Percentiles rank a stretch among this genome's conserved stretches.
phyloP scores from a whole-genome alignment of 192 early-diverging fungal genomes.

The Podila epigama region DNA sequence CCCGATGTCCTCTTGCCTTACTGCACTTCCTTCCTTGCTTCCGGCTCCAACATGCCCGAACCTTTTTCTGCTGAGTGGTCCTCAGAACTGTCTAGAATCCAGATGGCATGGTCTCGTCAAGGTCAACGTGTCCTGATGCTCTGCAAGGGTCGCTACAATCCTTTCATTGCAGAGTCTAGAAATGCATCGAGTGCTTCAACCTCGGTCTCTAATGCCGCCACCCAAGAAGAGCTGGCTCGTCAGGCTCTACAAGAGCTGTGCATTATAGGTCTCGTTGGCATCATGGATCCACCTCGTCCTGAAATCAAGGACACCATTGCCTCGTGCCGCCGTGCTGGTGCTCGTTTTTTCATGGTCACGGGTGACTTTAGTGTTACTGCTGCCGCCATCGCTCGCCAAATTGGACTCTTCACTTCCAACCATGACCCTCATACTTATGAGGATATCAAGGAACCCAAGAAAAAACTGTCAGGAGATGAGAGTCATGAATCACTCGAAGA shows the following conservation, averaged over 20 bases:
- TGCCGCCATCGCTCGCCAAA: slow-evolving; percentile 77
- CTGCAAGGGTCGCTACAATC: slow-evolving; percentile 26
- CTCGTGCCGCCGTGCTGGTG: slow-evolving; percentile 67
- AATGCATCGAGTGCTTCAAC: not conserved
- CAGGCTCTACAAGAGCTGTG: slow-evolving; percentile 60
- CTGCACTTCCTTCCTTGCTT: slow-evolving; percentile 50
- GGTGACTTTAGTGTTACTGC: slow-evolving; percentile 87
- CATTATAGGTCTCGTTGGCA: slow-evolving; percentile 79
- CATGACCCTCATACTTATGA: slow-evolving; percentile 44
- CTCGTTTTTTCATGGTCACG: slow-evolving; percentile 89
- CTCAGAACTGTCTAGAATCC: slow-evolving; percentile 51
- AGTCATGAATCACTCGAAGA: slow-evolving; percentile 27
- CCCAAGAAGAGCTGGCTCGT: slow-evolving; percentile 32
- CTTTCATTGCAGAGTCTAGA: slow-evolving; percentile 18
- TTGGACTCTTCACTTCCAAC: slow-evolving; percentile 69
- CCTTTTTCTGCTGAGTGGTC: slow-evolving; percentile 50
- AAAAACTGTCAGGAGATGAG: slow-evolving; percentile 1
- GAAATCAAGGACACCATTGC: slow-evolving; percentile 74
- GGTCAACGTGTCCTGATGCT: slow-evolving; percentile 69
- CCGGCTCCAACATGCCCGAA: slow-evolving; percentile 46
- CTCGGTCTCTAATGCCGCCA: not conserved
- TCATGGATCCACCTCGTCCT: slow-evolving; percentile 85
- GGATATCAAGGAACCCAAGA: slow-evolving; percentile 33
- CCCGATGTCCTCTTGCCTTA: slow-evolving; percentile 74
- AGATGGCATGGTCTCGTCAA: slow-evolving; percentile 61